Evolutionary conservation across 208 protist genomes (phyloP), one percentile per base, ranked within the genome.

Genomic region (Strigomonas culicis): DNA sequence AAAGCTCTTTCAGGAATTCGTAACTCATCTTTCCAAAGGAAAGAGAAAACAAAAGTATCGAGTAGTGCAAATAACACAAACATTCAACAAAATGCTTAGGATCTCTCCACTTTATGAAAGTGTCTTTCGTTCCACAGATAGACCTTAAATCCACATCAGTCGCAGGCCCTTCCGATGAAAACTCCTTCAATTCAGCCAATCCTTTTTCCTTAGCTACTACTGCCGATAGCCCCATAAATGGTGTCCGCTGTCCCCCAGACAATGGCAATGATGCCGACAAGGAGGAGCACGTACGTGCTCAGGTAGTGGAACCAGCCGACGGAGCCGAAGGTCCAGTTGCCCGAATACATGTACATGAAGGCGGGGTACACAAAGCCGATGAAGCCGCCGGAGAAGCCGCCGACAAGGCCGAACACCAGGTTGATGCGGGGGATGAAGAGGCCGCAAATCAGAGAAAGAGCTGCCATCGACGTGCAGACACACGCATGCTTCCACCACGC

Each of bases 311-410:
- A 70, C 71, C 72, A 84, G 3, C 84, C 84, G 0, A 79, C 70
- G 1, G 58, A 53, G 21, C 52, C 25, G 21, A 79, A 28, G 11
- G 56, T 72, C 57, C 70, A 89, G 66, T 75, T 70, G 19, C 81
- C 86, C 7, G 66, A 30, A 62, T 90, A 88, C 83, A 93, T 90
- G 56, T 74, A 70, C 66, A 93, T 80, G 25, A 84, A 46, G 21
- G 89, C 68, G 1, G 89, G 89, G 55, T 86, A 88, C 19, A 93
- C 64, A 46, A 84, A 95, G 36, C 79, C 80, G 39, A 95, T 76
- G 60, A 82, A 88, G 15, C 82, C 82, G 44, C 83, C 83, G 41
- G 66, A 87, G 36, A 93, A 67, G 41, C 71, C 68, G 19, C 89
- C 89, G 27, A 93, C 59, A 8, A 92, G 75, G 27, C 79, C 81